Conservation (phyloP, 441 rosid genomes). For the Flueggea neowawraea region DNA sequence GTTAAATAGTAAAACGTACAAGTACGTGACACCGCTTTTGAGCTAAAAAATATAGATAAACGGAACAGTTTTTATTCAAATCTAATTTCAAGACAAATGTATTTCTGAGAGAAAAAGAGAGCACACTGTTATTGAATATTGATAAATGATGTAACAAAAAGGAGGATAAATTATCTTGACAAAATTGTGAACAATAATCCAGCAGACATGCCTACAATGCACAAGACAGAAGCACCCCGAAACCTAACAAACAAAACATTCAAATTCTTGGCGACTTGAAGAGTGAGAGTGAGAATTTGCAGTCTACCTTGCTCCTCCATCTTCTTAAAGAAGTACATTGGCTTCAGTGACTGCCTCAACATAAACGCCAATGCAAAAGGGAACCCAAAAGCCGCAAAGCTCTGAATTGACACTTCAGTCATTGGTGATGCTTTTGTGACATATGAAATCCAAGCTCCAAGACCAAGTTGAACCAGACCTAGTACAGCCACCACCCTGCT, state of each 20-base stretch:
- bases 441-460: slow-evolving; percentile 70
- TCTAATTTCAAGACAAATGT: too few species aligned
- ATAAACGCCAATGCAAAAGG: slow-evolving; percentile 77
- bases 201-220: slow-evolving; percentile 43
- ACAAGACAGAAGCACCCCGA: slow-evolving; percentile 48
- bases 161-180: slow-evolving; percentile 17
- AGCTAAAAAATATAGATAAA: too few species aligned
- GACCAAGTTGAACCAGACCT: slow-evolving; percentile 62
- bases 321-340: slow-evolving; percentile 82
- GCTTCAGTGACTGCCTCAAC: slow-evolving; percentile 76
- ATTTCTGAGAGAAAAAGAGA: not conserved
- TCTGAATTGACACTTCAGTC: slow-evolving; percentile 52
- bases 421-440: slow-evolving; percentile 42
- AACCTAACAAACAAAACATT: slow-evolving; percentile 54
- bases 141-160: not conserved
- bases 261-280: slow-evolving; percentile 73
- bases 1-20: too few species aligned
- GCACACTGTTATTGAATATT: not conserved
- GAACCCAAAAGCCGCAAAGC: slow-evolving; percentile 68
- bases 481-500: slow-evolving; percentile 60
- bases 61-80: too few species aligned
- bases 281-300: slow-evolving; percentile 77
- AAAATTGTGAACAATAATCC: slow-evolving; percentile 42
- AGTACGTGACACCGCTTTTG: too few species aligned
- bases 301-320: slow-evolving; percentile 90